These are phyloP conservation scores for Entomortierella beljakovae DNA, from an alignment of 192 early-diverging fungal genomes.

Conservation along the genomic window DNA sequence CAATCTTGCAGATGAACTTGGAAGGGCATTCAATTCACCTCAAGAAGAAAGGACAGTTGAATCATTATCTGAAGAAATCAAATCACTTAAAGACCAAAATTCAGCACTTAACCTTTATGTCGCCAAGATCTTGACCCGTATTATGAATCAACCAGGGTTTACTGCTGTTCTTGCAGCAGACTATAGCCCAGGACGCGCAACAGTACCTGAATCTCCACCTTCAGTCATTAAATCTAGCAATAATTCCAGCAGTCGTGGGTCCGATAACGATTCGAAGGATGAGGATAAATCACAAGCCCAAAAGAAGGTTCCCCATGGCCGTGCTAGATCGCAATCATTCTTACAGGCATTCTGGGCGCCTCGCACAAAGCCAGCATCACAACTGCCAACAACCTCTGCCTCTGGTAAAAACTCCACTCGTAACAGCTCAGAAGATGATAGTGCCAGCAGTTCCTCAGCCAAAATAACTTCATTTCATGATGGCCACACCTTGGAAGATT, in stretches of 20 bases:
- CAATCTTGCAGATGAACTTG: slow-evolving; percentile 49
- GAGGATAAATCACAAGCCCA: slow-evolving; percentile 3
- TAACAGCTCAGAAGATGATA: slow-evolving; percentile 45
- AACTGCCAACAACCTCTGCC: neutral
- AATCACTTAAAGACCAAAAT: slow-evolving; percentile 72
- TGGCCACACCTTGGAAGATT: slow-evolving; percentile 32
- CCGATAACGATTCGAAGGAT: slow-evolving; percentile 22
- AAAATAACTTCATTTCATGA: slow-evolving; percentile 35
- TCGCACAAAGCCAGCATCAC: slow-evolving; percentile 7
- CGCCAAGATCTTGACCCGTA: slow-evolving; percentile 81
- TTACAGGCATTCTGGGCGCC: slow-evolving; percentile 18
- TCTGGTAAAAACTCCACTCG: slow-evolving; percentile 16
- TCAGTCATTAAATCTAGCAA: slow-evolving; percentile 12
- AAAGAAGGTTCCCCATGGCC: neutral
- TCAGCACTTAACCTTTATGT: slow-evolving; percentile 77
- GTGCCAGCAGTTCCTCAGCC: slow-evolving; percentile 12
- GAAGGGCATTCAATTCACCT: slow-evolving; percentile 10
- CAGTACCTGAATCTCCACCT: slow-evolving; percentile 15
- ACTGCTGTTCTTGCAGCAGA: slow-evolving; percentile 59
- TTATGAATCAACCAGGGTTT: slow-evolving; percentile 69
- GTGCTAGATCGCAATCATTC: slow-evolving; percentile 35
- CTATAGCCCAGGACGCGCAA: slow-evolving; percentile 29
- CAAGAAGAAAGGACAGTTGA: slow-evolving; percentile 12
- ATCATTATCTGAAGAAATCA: slow-evolving; percentile 69
- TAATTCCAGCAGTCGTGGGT: neutral